Conservation (phyloP, 352 stramenopile genomes). For the Halophytophthora batemanensis region DNA sequence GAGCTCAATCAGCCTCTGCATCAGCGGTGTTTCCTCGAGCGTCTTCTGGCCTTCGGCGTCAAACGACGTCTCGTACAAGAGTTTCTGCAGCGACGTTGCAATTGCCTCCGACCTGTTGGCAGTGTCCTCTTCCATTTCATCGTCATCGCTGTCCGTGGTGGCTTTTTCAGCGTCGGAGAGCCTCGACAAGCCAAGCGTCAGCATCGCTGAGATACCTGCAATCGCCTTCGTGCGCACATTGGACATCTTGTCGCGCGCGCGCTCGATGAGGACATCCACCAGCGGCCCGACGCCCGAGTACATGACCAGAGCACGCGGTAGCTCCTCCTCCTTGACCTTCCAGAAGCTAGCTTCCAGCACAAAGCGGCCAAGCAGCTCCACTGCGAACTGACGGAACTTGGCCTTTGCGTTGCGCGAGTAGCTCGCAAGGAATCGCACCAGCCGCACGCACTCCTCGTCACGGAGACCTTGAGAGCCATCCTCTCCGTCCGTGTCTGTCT, state of each 20-base stretch:
- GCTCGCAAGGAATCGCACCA: slow-evolving; percentile 67
- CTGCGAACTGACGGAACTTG: slow-evolving; percentile 78
- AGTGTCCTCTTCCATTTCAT: slow-evolving; percentile 14
- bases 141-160: slow-evolving; percentile 6
- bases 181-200: slow-evolving; percentile 51
- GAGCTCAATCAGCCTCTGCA: slow-evolving; percentile 64
- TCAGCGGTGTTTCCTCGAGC: slow-evolving; percentile 56
- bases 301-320: slow-evolving; percentile 27
- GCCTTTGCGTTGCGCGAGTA: slow-evolving; percentile 73
- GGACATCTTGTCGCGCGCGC: slow-evolving; percentile 76
- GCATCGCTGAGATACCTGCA: slow-evolving; percentile 58
- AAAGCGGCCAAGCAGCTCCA: slow-evolving; percentile 70
- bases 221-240: slow-evolving; percentile 80
- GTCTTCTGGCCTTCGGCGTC: slow-evolving; percentile 26
- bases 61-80: slow-evolving; percentile 41
- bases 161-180: slow-evolving; percentile 11
- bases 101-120: slow-evolving; percentile 32
- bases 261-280: slow-evolving; percentile 68
- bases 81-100: slow-evolving; percentile 38
- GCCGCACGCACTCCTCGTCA: slow-evolving; percentile 53
- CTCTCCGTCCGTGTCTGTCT: slow-evolving; percentile 1
- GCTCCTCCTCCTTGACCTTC: slow-evolving; percentile 36
- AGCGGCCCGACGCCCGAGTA: slow-evolving; percentile 57
- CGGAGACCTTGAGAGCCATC: slow-evolving; percentile 24
- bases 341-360: slow-evolving; percentile 60